These are phyloP conservation scores for Chytridium lagenaria DNA, from an alignment of 371 early-diverging fungal species.

Conservation along the genomic window DNA sequence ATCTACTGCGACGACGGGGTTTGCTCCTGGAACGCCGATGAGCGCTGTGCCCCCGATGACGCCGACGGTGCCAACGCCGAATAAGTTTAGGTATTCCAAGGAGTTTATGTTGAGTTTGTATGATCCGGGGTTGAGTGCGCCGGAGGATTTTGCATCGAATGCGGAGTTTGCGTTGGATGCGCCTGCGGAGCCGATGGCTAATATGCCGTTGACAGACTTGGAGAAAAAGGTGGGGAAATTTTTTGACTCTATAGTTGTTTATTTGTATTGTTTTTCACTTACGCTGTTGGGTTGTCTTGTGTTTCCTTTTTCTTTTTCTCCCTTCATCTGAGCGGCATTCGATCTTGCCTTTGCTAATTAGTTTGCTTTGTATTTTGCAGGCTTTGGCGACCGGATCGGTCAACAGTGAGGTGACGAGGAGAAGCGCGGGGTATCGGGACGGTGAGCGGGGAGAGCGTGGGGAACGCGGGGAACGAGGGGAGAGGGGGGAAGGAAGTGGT, in stretches of 20 bases:
- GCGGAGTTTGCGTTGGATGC: slow-evolving; percentile 21
- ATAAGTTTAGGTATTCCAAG: slow-evolving; percentile 38
- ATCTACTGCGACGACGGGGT: background rate
- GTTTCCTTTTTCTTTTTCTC: background rate
- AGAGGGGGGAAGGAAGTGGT: slow-evolving; percentile 1
- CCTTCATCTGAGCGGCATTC: background rate
- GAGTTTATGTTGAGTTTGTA: slow-evolving; percentile 49
- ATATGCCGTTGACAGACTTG: slow-evolving; percentile 49
- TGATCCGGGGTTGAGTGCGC: slow-evolving; percentile 38
- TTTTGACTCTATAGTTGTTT: background rate
- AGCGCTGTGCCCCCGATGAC: background rate
- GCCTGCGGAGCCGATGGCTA: slow-evolving; percentile 50
- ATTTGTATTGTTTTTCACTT: background rate
- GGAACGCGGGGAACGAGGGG: slow-evolving; percentile 3
- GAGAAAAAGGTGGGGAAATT: slow-evolving; percentile 55
- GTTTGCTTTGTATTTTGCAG: background rate
- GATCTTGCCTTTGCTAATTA: background rate
- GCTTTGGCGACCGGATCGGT: slow-evolving; percentile 22
- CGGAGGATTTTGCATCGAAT: slow-evolving; percentile 41
- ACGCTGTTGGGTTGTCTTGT: background rate
- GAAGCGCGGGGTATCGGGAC: background rate
- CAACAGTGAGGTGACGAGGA: slow-evolving; percentile 7
- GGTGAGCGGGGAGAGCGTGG: slow-evolving; percentile 8
- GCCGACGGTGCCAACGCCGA: slow-evolving; percentile 2
- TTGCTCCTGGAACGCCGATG: background rate